Evolutionary conservation across 352 stramenopile genomes (phyloP).

Genomic region (Bremia lactucae): DNA sequence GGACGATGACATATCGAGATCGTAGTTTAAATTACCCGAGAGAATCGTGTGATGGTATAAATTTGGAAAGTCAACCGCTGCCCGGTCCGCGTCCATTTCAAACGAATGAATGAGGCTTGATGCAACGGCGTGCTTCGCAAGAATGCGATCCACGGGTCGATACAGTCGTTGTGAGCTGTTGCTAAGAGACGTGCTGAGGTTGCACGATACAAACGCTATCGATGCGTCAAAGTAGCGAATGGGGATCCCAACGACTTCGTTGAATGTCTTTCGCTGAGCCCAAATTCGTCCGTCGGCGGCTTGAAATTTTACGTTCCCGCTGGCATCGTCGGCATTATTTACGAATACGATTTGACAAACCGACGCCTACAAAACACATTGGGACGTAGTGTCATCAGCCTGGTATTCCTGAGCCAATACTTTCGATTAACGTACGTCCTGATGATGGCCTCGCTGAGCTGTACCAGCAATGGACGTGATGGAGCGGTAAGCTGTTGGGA

Average conservation of each 20-base stretch:
- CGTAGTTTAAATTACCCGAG: constrained; percentile 73
- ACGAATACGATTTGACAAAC: constrained; percentile 83
- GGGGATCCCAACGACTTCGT: constrained; percentile 67
- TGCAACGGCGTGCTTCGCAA: constrained; percentile 43
- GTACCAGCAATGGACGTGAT: constrained; percentile 76
- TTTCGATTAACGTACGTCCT: constrained; percentile 38
- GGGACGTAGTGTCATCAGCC: too few species aligned
- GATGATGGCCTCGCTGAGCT: constrained; percentile 33
- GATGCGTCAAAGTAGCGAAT: constrained; percentile 78
- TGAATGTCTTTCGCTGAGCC: constrained; percentile 66
- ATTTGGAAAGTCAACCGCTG: constrained; percentile 71
- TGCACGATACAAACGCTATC: constrained; percentile 77
- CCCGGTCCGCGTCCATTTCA: constrained; percentile 63
- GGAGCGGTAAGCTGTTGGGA: constrained; percentile 64
- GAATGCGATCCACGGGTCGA: constrained; percentile 18
- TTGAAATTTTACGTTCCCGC: constrained; percentile 70
- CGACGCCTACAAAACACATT: constrained; percentile 34
- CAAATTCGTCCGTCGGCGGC: constrained; percentile 54
- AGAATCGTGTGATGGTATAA: constrained; percentile 80
- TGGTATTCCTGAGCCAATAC: too few species aligned
- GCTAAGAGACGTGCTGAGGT: constrained; percentile 37
- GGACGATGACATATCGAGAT: constrained; percentile 37
- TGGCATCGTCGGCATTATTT: constrained; percentile 72
- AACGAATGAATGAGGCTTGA: constrained; percentile 72
- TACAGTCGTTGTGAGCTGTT: constrained; percentile 21